Evolutionary conservation across 306 rosid species (phyloP).

Genomic region (Datisca glomerata): DNA sequence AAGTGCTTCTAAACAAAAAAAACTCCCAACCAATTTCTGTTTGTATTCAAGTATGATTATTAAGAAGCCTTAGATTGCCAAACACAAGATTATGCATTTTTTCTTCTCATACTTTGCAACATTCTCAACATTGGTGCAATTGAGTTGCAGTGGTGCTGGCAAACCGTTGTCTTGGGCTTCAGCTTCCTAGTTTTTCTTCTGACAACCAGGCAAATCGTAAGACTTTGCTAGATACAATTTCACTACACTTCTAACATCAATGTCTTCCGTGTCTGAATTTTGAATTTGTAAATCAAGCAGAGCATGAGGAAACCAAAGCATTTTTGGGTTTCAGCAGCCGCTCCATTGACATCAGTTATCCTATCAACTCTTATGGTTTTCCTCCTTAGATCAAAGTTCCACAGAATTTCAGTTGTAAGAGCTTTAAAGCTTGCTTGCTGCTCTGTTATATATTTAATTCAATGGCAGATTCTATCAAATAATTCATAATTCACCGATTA

Average conservation of each 20-base stretch:
- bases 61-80: too few species aligned
- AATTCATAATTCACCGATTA: too few species aligned
- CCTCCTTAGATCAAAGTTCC: conserved; percentile 37
- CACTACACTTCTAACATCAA: background rate
- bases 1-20: too few species aligned
- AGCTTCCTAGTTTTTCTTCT: conserved; percentile 54
- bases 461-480: too few species aligned
- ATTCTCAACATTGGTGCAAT: conserved; percentile 5
- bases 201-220: conserved; percentile 70
- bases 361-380: conserved; percentile 69
- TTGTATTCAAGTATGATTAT: too few species aligned
- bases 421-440: too few species aligned
- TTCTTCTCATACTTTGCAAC: background rate
- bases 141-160: conserved; percentile 90
- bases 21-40: too few species aligned
- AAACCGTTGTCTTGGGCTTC: conserved; percentile 63
- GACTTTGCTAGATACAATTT: conserved; percentile 5
- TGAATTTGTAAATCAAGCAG: conserved; percentile 18
- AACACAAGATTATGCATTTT: too few species aligned
- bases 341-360: conserved; percentile 83
- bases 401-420: conserved; percentile 17
- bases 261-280: background rate
- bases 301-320: conserved; percentile 70
- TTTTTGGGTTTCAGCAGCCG: conserved; percentile 92
- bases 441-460: too few species aligned